Evolutionary conservation across 768 basidiomycete species (phyloP).

Genomic region (Lenzites betulinus): DNA sequence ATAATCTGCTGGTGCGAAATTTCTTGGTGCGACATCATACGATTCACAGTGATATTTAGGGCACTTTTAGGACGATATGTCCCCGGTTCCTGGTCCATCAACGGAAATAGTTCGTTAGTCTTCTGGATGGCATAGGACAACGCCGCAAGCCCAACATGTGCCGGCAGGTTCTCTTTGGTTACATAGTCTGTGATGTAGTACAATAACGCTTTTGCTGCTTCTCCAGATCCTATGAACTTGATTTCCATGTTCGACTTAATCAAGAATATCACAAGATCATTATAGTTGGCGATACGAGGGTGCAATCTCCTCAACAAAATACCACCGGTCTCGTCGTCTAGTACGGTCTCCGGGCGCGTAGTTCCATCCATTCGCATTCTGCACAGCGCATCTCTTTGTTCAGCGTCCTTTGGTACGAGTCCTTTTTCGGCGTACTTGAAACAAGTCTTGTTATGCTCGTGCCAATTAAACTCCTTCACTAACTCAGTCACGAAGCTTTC

Average conservation of each 20-base stretch:
- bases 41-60: conserved; percentile 15
- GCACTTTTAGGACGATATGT: background rate
- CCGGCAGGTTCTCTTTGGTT: conserved; percentile 30
- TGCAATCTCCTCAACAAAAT: background rate
- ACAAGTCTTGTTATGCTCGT: too few species aligned
- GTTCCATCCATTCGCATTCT: conserved; percentile 15
- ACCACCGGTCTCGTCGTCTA: conserved; percentile 5
- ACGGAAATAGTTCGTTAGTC: background rate
- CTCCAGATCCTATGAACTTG: conserved; percentile 36
- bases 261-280: conserved; percentile 9
- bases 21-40: conserved; percentile 18
- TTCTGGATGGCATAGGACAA: background rate
- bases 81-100: background rate
- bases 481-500: too few species aligned
- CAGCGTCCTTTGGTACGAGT: background rate
- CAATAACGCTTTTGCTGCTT: conserved; percentile 34
- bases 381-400: conserved; percentile 3
- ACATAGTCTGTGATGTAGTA: conserved; percentile 43
- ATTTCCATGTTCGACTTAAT: too few species aligned
- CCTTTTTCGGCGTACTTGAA: background rate
- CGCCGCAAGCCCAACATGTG: conserved; percentile 23
- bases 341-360: background rate
- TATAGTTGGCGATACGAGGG: too few species aligned
- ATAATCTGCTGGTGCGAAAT: conserved; percentile 33
- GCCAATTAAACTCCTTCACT: too few species aligned